These are phyloP conservation scores for Ananas comosus DNA, from an alignment of 176 grass and related monocot genomes.

Conservation along the genomic window DNA sequence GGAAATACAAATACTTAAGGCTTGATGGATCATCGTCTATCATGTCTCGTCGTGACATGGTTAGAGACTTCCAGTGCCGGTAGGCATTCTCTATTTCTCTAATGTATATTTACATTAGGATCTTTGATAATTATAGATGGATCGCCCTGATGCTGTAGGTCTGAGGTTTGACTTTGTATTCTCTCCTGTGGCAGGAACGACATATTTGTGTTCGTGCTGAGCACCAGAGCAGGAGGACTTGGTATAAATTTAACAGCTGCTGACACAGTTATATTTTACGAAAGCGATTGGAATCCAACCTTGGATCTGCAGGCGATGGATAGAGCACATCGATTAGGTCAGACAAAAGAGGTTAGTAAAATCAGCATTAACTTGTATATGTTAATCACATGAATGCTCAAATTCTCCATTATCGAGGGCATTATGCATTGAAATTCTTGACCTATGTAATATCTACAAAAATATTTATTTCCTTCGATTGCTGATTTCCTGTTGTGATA, in stretches of 20 bases:
- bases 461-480: too few relatives aligned
- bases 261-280: conserved; percentile 99
- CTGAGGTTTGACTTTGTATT: conserved; percentile 3
- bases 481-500: too few relatives aligned
- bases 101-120: conserved; percentile 4
- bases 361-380: not conserved
- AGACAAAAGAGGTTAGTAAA: conserved; percentile 70
- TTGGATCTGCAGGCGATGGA: conserved; percentile 99
- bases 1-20: conserved; percentile 97
- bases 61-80: conserved; percentile 90
- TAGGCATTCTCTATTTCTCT: conserved; percentile 12
- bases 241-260: conserved; percentile 99
- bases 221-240: conserved; percentile 93
- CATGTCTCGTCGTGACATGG: conserved; percentile 95
- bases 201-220: conserved; percentile 98
- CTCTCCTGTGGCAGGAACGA: conserved; percentile 62
- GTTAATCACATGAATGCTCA: not conserved
- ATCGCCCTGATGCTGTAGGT: not conserved
- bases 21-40: conserved; percentile 94
- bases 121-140: conserved; percentile 9
- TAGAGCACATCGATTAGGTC: conserved; percentile 93
- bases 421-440: too few relatives aligned
- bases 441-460: too few relatives aligned
- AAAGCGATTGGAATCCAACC: conserved; percentile 99
- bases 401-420: too few relatives aligned